A percentile compares a stretch with the other conserved stretches of the same genome.
Evolutionary conservation across 2,329 filamentous ascomycete species (phyloP).

Genomic region (Teratosphaeria viscida): DNA sequence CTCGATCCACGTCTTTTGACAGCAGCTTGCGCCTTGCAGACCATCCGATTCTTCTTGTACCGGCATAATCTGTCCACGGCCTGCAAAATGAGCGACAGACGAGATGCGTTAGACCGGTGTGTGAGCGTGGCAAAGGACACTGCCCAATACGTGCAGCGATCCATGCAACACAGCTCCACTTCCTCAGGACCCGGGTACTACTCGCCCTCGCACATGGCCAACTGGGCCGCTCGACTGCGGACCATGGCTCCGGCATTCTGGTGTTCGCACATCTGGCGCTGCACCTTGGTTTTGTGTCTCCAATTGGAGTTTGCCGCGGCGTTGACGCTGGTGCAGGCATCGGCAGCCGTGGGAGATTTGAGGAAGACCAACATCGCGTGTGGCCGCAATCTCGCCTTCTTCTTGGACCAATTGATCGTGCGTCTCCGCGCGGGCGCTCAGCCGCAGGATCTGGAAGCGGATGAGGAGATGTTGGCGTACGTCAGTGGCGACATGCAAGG

Average conservation of each 20-base stretch:
- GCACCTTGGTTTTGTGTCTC: slow-evolving; percentile 67
- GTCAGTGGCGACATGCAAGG: slow-evolving; percentile 79
- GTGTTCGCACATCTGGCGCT: slow-evolving; percentile 79
- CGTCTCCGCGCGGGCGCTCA: slow-evolving; percentile 36
- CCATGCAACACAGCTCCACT: slow-evolving; percentile 35
- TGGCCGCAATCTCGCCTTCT: slow-evolving; percentile 73
- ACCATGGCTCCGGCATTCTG: slow-evolving; percentile 64
- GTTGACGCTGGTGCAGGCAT: slow-evolving; percentile 59
- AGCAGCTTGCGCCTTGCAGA: slow-evolving; percentile 68
- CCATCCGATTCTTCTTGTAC: slow-evolving; percentile 74
- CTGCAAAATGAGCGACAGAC: slow-evolving; percentile 55
- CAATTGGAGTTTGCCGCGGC: slow-evolving; percentile 64
- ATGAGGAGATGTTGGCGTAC: slow-evolving; percentile 84
- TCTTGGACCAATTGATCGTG: slow-evolving; percentile 56
- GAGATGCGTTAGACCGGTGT: slow-evolving; percentile 67
- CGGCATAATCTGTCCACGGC: slow-evolving; percentile 74
- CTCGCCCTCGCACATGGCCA: slow-evolving; percentile 23
- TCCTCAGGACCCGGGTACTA: slow-evolving; percentile 13
- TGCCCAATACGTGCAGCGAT: slow-evolving; percentile 60
- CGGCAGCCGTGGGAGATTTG: slow-evolving; percentile 58
- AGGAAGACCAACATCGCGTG: slow-evolving; percentile 67
- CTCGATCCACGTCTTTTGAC: slow-evolving; percentile 66
- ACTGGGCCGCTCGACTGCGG: slow-evolving; percentile 49
- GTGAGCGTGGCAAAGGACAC: slow-evolving; percentile 67
- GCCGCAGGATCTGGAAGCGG: slow-evolving; percentile 42